Evolutionary conservation across 1,284 basidiomycete species (phyloP), one percentile per base, ranked within the genome.

Genomic region (Leccinum pseudoinsigne): DNA sequence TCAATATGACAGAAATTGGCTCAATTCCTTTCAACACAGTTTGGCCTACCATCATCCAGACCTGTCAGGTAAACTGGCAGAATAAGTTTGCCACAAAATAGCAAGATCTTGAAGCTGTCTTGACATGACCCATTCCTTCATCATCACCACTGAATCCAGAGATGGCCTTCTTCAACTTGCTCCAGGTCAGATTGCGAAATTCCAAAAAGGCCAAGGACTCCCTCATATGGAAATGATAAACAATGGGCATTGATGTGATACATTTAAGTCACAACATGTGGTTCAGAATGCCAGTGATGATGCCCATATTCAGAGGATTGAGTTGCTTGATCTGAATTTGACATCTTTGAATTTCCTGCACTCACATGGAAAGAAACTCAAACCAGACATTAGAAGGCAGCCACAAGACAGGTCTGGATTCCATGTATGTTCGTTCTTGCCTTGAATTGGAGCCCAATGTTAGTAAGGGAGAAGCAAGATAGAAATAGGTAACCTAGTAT

Each of bases 131-230:
- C 67, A 68, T 4, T 58, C 38, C 16, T 60, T 57, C 5, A 69
- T 5, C 34, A 69, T 61, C 0, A 62, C 1, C 1, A 57, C 16
- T 0, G 60, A 40, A n/a, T 0, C 3, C 54, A 5, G 16, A 5
- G 2, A 68, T 62, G 0, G 31, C 55, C 21, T 54, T 51, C 12
- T 47, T 67, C 0, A 69, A 56, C 34, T 45, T 16, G 2, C 4
- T 54, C 62, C 66, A 69, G 0, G 51, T 69, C 0, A 54, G 58
- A 8, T 28, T 34, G 9, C 5, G 14, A 54, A 58, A 66, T 5
- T 64, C 31, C 1, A 69, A 14, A 1, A 67, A 34, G 1, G 56
- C 61, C 53, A 70, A 12, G 0, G 61, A 67, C 21, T 70, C 58
- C 1, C 59, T 42, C 0, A 70, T 38, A 64, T 69, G 58, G 3